Percentiles rank a stretch among this genome's conserved stretches.
Conservation (phyloP, 2,329 filamentous ascomycete species). For the Epichloe sibirici region DNA sequence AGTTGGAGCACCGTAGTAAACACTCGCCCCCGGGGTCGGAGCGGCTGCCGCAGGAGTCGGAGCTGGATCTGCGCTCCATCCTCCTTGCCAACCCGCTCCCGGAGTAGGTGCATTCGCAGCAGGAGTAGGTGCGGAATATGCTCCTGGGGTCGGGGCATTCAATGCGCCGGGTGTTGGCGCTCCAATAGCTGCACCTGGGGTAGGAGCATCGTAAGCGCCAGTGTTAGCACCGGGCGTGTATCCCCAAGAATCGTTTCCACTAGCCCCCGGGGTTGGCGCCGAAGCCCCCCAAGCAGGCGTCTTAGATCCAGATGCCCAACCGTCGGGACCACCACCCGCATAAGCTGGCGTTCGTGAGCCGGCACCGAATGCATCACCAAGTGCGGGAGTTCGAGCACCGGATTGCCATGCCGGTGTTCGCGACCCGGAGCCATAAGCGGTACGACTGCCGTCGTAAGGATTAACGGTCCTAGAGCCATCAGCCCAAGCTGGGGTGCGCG, state of each 20-base stretch:
- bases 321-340: constrained; percentile 33
- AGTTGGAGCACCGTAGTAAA: constrained; percentile 52
- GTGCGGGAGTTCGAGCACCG: constrained; percentile 57
- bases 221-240: constrained; percentile 40
- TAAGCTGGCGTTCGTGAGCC: constrained; percentile 61
- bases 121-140: constrained; percentile 52
- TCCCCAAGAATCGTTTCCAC: constrained; percentile 47
- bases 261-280: constrained; percentile 45
- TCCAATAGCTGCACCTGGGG: constrained; percentile 45
- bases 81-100: constrained; percentile 47
- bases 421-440: constrained; percentile 62
- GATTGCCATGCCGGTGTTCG: constrained; percentile 71
- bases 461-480: constrained; percentile 56
- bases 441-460: constrained; percentile 62
- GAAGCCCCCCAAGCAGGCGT: constrained; percentile 61
- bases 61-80: constrained; percentile 50
- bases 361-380: constrained; percentile 47
- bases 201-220: constrained; percentile 55
- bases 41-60: constrained; percentile 55
- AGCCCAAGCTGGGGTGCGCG: constrained; percentile 59
- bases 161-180: constrained; percentile 50
- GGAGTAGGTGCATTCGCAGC: constrained; percentile 57
- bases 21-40: constrained; percentile 56
- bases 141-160: constrained; percentile 61
- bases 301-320: constrained; percentile 58